These are phyloP conservation scores for Rhizophora apiculata DNA, from an alignment of 345 rosid species.

Conservation along the genomic window DNA sequence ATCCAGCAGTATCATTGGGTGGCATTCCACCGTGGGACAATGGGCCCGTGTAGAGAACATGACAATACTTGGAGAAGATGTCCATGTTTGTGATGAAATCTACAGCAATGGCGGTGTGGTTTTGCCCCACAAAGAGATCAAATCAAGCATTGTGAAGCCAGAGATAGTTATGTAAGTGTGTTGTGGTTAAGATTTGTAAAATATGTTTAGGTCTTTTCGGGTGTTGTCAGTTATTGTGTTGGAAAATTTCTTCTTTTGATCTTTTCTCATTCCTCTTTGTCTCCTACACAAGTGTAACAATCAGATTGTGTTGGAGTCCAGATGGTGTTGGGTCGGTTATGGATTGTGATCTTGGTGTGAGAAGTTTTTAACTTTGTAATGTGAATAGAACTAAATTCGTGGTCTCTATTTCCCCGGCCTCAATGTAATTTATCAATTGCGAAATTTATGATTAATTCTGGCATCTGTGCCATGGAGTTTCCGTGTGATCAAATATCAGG, in stretches of 20 bases:
- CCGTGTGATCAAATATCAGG: too few relatives aligned
- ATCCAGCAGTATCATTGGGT: slow-evolving; percentile 90
- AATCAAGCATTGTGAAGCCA: slow-evolving; percentile 93
- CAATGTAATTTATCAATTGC: background rate
- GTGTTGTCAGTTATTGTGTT: slow-evolving; percentile 5
- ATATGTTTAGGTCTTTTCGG: background rate
- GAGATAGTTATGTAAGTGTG: slow-evolving; percentile 85
- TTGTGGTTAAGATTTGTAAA: slow-evolving; percentile 1
- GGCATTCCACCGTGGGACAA: slow-evolving; percentile 96
- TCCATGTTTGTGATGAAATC: slow-evolving; percentile 87
- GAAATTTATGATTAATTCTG: background rate
- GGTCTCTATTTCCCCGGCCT: background rate
- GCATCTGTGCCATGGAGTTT: too few relatives aligned
- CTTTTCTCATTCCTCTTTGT: background rate
- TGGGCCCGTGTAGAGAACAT: slow-evolving; percentile 98
- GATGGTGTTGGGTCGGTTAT: background rate
- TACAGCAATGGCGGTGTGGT: slow-evolving; percentile 98
- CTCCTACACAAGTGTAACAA: slow-evolving; percentile 3
- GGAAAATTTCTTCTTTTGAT: background rate
- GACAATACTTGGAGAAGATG: slow-evolving; percentile 97
- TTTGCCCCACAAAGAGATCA: slow-evolving; percentile 95
- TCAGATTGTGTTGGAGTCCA: background rate
- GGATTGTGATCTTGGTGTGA: slow-evolving; percentile 8
- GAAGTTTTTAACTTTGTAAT: background rate
- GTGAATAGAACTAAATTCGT: slow-evolving; percentile 10